Evolutionary conservation across 1,139 yeast genomes (phyloP).

Genomic region (Martiniozyma asiatica): DNA sequence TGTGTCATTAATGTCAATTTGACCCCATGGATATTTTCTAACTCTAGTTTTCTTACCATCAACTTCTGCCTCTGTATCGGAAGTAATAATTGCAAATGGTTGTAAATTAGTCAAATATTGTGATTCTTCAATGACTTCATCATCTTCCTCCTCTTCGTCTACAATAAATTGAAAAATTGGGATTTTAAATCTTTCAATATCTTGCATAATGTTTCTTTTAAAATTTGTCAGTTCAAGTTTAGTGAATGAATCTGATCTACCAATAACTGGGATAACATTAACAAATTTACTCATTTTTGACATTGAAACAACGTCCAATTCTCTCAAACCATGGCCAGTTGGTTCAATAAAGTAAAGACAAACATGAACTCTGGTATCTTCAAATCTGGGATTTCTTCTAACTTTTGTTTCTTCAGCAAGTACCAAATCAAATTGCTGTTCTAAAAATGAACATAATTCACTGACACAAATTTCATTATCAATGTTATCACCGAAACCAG

Average conservation of each 20-base stretch:
- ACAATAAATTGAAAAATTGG: conserved; percentile 37
- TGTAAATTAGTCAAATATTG: conserved; percentile 25
- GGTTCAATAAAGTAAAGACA: conserved; percentile 50
- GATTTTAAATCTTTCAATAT: conserved; percentile 32
- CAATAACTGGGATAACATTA: conserved; percentile 45
- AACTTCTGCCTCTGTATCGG: conserved; percentile 33
- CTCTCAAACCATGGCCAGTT: conserved; percentile 40
- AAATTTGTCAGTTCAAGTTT: conserved; percentile 31
- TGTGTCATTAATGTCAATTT: conserved; percentile 31
- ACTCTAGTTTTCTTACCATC: conserved; percentile 23
- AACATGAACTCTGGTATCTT: conserved; percentile 53
- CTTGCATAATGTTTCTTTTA: conserved; percentile 32
- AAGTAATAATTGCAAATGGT: conserved; percentile 38
- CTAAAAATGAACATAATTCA: conserved; percentile 40
- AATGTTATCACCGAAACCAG: conserved; percentile 69
- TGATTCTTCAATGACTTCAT: conserved; percentile 21
- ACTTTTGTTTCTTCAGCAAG: conserved; percentile 52
- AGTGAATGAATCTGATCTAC: conserved; percentile 48
- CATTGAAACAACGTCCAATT: conserved; percentile 40
- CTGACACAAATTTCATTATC: conserved; percentile 28
- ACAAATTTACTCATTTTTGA: conserved; percentile 35
- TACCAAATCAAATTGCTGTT: conserved; percentile 41
- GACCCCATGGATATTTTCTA: conserved; percentile 36
- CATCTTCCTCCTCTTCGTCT: conserved; percentile 25
- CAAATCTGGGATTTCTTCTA: conserved; percentile 38